Evolutionary conservation across 2,329 filamentous ascomycete genomes (phyloP).

Genomic region (Arthrobotrys sinensis): DNA sequence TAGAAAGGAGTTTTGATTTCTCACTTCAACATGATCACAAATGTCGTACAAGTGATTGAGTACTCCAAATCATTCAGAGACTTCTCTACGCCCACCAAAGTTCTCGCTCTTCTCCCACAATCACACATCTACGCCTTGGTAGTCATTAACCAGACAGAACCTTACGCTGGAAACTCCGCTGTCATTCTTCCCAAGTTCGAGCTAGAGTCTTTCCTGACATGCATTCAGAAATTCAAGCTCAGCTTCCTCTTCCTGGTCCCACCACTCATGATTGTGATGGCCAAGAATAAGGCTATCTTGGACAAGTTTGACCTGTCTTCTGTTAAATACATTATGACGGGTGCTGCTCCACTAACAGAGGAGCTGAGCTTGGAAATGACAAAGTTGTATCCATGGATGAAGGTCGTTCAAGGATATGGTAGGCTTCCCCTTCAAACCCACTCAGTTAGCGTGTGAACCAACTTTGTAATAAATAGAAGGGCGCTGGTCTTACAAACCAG

Average conservation of each 20-base stretch:
- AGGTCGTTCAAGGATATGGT: slow-evolving; percentile 81
- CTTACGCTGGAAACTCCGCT: slow-evolving; percentile 81
- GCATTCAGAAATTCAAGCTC: slow-evolving; percentile 80
- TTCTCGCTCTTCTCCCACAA: slow-evolving; percentile 81
- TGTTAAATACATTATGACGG: slow-evolving; percentile 78
- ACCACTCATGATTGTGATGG: slow-evolving; percentile 83
- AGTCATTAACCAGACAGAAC: slow-evolving; percentile 76
- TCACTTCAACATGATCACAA: slow-evolving; percentile 83
- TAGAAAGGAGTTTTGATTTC: slow-evolving; percentile 89
- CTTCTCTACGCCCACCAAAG: slow-evolving; percentile 71
- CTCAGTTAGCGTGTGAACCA: background rate
- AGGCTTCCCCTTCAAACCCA: slow-evolving; percentile 59
- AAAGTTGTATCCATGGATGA: slow-evolving; percentile 76
- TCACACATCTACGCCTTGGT: slow-evolving; percentile 87
- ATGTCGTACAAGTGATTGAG: slow-evolving; percentile 76
- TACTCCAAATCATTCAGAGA: slow-evolving; percentile 66
- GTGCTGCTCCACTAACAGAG: slow-evolving; percentile 82
- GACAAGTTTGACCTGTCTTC: slow-evolving; percentile 80
- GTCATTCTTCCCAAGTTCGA: slow-evolving; percentile 84
- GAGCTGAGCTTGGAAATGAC: slow-evolving; percentile 79
- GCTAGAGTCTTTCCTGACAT: slow-evolving; percentile 75
- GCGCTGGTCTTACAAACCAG: too few species aligned
- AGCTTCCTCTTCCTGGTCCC: slow-evolving; percentile 79
- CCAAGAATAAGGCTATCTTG: slow-evolving; percentile 75
- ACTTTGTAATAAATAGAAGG: slow-evolving; percentile 6